A percentile compares a stretch with the other conserved stretches of the same genome.
phyloP scores from a whole-genome alignment of 306 rosid species.

The Cicer chorassanicum region DNA sequence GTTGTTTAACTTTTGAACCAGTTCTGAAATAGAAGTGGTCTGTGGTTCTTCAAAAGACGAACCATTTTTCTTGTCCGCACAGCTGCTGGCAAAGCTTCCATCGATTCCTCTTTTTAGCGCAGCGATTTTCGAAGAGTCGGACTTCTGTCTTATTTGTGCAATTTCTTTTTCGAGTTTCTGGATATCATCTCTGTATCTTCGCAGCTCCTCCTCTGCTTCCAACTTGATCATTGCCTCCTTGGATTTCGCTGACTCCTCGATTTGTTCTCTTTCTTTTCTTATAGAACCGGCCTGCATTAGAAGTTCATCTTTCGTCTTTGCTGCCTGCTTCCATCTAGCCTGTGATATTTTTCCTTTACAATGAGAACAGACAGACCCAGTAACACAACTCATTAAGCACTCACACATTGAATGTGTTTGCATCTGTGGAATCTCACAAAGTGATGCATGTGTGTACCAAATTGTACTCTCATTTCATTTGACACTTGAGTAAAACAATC shows the following conservation, averaged over 20 bases:
- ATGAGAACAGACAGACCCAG: conserved; percentile 60
- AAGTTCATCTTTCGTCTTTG: conserved; percentile 70
- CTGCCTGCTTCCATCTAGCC: conserved; percentile 79
- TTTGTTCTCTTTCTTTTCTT: conserved; percentile 81
- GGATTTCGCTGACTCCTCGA: conserved; percentile 69
- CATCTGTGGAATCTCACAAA: conserved; percentile 44
- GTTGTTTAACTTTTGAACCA: conserved; percentile 50
- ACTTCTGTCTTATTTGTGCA: conserved; percentile 71
- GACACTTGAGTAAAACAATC: conserved; percentile 10
- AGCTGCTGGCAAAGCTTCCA: conserved; percentile 66
- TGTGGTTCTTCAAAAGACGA: conserved; percentile 46
- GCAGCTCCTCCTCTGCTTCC: conserved; percentile 72
- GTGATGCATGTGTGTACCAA: conserved; percentile 28
- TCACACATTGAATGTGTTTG: conserved; percentile 41
- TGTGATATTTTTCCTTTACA: conserved; percentile 60
- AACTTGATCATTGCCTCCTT: conserved; percentile 67
- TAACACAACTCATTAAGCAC: conserved; percentile 50
- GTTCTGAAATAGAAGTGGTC: conserved; percentile 51
- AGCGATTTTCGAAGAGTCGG: conserved; percentile 83
- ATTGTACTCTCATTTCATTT: neutral
- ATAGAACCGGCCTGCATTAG: conserved; percentile 55
- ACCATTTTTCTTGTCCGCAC: conserved; percentile 48
- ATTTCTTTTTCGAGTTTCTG: conserved; percentile 81
- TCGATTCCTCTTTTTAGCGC: conserved; percentile 83
- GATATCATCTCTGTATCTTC: conserved; percentile 71